Base-by-base conservation (phyloP, 177 flowering plant genomes). In the Vitis hybrid region DNA sequence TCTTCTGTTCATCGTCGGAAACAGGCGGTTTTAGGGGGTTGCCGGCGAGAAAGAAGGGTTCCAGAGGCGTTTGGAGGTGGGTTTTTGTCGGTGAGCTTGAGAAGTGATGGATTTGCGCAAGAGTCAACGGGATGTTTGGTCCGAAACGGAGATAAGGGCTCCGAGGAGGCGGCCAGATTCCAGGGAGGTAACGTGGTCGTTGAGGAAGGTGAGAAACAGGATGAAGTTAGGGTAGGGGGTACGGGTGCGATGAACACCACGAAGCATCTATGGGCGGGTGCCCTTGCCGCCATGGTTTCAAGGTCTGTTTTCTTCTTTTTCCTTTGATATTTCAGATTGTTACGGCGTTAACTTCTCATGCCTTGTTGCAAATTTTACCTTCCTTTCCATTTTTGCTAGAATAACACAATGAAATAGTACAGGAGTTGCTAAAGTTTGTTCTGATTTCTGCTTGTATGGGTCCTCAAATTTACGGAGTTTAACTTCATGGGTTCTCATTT, bases 221-320 rank as follows among this genome's bases (percentile, higher is more conserved):
- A 38, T 38, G 47, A 79, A 70, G 78, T 61, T 65, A 24, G 56
- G 69, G 58, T 74, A 44, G 74, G 79, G 62, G 65, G 74, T 49
- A 65, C 74, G 0, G 75, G 83, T 31, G 92, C 97, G 14, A 65
- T 88, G 72, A 95, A 92, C 70, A 86, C 94, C 20, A 82, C 92
- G 3, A 95, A 87, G 80, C 97, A 95, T 88, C 84, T 95, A 10
- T 92, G 97, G 94, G 86, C 97, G 28, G 98, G 98, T 4, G 98
- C 97, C 20, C 82, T 91, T 52, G 89, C 98, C 59, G 97, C 98
- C 56, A 89, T 89, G 92, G 94, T 95, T 52, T 95, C 98, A 12
- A 95, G 97, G 98, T 92, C 65, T 64, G 70, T 5, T 33, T 75
- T 57, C 64, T 9, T 13, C 18, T 67, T 68, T 3, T 20, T 54